These are phyloP conservation scores for Forsythia viridissima DNA, from an alignment of 257 asterid genomes.

Conservation along the genomic window DNA sequence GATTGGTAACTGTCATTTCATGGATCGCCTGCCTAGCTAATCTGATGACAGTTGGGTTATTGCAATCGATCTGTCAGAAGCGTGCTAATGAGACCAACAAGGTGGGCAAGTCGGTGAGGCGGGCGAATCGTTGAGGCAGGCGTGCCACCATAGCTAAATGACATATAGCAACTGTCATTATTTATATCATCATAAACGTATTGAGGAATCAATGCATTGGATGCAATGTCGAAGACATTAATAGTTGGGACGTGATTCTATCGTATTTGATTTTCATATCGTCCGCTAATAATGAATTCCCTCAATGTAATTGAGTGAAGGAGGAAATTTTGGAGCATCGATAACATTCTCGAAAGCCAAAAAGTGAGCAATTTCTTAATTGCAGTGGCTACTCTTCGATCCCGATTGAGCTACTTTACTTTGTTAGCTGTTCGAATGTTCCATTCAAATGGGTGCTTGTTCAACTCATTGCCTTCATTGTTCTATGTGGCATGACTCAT, in stretches of 20 bases:
- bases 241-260: conserved; percentile 44
- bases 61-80: too few species aligned
- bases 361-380: conserved; percentile 78
- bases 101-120: too few species aligned
- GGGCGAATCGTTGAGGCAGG: too few species aligned
- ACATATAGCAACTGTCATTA: too few species aligned
- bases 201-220: conserved; percentile 38
- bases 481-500: conserved; percentile 97
- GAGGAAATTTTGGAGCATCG: conserved; percentile 73
- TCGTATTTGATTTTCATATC: conserved; percentile 36
- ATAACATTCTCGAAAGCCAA: conserved; percentile 64
- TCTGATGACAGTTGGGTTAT: too few species aligned
- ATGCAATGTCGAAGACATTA: conserved; percentile 62
- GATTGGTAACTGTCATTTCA: too few species aligned
- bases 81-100: too few species aligned
- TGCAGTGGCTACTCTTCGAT: conserved; percentile 89
- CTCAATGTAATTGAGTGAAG: conserved; percentile 74
- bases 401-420: conserved; percentile 89
- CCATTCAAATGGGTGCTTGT: conserved; percentile 94
- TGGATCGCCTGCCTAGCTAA: too few species aligned
- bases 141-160: too few species aligned
- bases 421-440: conserved; percentile 69
- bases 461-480: conserved; percentile 79
- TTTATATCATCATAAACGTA: conserved; percentile 18
- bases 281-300: conserved; percentile 43